Evolutionary conservation across 2,329 filamentous ascomycete species (phyloP).

Genomic region (Xylariales sp.): DNA sequence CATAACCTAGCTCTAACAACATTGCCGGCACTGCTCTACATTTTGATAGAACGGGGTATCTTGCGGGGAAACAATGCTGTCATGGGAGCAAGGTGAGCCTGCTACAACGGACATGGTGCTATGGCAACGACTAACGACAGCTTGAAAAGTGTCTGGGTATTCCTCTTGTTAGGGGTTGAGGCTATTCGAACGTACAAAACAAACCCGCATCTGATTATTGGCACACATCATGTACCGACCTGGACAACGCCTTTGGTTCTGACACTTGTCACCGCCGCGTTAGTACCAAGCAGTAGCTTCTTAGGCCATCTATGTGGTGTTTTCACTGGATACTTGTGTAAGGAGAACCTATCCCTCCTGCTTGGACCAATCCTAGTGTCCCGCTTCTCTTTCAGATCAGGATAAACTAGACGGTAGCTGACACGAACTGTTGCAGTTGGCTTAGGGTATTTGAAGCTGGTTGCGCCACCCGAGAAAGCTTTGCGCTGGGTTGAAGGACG

Average conservation of each 20-base stretch:
- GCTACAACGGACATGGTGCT: conserved; percentile 16
- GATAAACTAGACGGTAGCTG: conserved; percentile 14
- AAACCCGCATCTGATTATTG: conserved; percentile 71
- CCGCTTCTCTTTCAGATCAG: not conserved
- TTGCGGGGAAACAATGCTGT: conserved; percentile 68
- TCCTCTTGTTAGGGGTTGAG: conserved; percentile 80
- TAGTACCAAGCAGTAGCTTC: conserved; percentile 78
- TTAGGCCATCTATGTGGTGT: conserved; percentile 83
- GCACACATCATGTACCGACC: conserved; percentile 70
- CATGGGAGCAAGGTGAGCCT: conserved; percentile 72
- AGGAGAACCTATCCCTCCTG: conserved; percentile 23
- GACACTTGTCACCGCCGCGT: conserved; percentile 67
- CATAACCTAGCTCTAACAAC: conserved; percentile 63
- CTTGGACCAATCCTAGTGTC: too few species aligned
- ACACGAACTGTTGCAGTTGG: conserved; percentile 59
- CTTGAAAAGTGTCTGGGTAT: conserved; percentile 75
- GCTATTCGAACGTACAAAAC: conserved; percentile 78
- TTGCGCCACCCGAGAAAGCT: conserved; percentile 84
- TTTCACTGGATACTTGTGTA: conserved; percentile 81
- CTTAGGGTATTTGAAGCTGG: conserved; percentile 81
- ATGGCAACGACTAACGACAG: too few species aligned
- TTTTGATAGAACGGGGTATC: conserved; percentile 70
- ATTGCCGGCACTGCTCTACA: conserved; percentile 77
- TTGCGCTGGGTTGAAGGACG: conserved; percentile 86
- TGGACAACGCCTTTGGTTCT: conserved; percentile 85